Base-by-base conservation (phyloP, 1,284 basidiomycete genomes). In the Apiotrichum siamense region DNA sequence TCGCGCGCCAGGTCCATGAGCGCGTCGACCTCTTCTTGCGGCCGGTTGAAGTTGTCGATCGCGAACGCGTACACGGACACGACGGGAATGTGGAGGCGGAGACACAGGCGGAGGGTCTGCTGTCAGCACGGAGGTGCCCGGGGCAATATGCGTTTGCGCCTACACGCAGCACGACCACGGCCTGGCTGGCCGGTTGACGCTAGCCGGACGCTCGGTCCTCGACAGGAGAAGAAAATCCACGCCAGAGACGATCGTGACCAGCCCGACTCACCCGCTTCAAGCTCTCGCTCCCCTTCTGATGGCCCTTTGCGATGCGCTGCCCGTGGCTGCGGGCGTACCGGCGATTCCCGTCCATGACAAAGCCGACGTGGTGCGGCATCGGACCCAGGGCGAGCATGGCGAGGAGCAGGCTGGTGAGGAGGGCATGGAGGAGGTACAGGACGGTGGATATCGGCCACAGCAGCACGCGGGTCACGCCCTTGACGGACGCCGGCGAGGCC, bases 291-390 rank as follows among this genome's bases (percentile, higher is more conserved):
- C 96, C 96, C 43, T 85, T 84, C 6, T 80, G 76, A 72, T 99
- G 96, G 1, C 96, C 94, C 53, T 88, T 77, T 29, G 78, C 75
- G 10, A 88, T 80, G 27, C 79, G 72, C 66, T 83, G 80, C 7
- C 84, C 81, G 20, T 81, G 77, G 57, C 72, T 77, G n/a, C 87
- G 79, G 0, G 96, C 94, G 69, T 88, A 97, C 6, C 96, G 80
- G 46, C 96, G 78, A 72, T 98, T 99, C 5, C 96, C 96, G 65
- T 99, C 96, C 91, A 99, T 96, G 32, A 97, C 87, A 68, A 99
- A 94, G 3, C 88, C 93, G 37, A 98, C 81, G 77, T 99, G 96
- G 37, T 78, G 74, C 0, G 96, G 96, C 20, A 96, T 79, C 1
- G 96, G 94, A 0, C 93, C 94, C 7, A 84, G 77, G 0, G 84